Percentiles rank a stretch among this genome's conserved stretches.
Conservation (phyloP, 2,329 filamentous ascomycete genomes). For the Periconia macrospinosa region DNA sequence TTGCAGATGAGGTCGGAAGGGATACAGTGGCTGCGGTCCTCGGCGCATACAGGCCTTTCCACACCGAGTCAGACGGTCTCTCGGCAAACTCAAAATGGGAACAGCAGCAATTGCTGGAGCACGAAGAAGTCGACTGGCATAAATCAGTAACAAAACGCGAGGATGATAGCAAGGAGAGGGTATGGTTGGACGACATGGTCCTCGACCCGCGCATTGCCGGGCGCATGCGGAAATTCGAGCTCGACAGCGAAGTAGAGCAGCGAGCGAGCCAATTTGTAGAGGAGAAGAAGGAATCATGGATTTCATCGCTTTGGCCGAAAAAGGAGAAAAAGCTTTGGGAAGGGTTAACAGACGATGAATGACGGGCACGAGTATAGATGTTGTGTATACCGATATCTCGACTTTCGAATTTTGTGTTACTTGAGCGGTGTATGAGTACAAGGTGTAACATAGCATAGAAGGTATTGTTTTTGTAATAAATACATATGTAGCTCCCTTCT, state of each 20-base stretch:
- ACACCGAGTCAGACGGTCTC: slow-evolving; percentile 29
- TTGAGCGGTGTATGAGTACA: slow-evolving; percentile 29
- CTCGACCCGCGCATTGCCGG: slow-evolving; percentile 74
- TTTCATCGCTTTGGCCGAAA: slow-evolving; percentile 34
- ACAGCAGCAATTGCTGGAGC: slow-evolving; percentile 64
- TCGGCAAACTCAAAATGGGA: slow-evolving; percentile 53
- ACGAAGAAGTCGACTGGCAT: slow-evolving; percentile 81
- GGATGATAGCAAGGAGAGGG: slow-evolving; percentile 56
- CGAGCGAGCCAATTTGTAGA: slow-evolving; percentile 50
- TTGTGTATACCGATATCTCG: slow-evolving; percentile 19
- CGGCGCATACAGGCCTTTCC: slow-evolving; percentile 53
- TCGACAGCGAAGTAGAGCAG: slow-evolving; percentile 70
- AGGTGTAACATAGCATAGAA: slow-evolving; percentile 23
- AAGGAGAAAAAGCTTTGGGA: slow-evolving; percentile 38
- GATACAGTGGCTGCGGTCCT: slow-evolving; percentile 86
- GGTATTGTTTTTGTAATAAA: neutral
- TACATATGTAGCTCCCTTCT: too few species aligned
- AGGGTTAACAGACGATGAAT: slow-evolving; percentile 32
- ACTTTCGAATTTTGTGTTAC: slow-evolving; percentile 22
- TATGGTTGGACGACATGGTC: slow-evolving; percentile 75
- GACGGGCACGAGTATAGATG: neutral
- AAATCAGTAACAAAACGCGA: slow-evolving; percentile 69
- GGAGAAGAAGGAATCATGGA: slow-evolving; percentile 28
- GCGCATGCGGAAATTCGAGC: slow-evolving; percentile 79
- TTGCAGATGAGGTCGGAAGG: slow-evolving; percentile 87